phyloP scores from a whole-genome alignment of 2,329 filamentous ascomycete genomes.

The Calonectria crousiana region DNA sequence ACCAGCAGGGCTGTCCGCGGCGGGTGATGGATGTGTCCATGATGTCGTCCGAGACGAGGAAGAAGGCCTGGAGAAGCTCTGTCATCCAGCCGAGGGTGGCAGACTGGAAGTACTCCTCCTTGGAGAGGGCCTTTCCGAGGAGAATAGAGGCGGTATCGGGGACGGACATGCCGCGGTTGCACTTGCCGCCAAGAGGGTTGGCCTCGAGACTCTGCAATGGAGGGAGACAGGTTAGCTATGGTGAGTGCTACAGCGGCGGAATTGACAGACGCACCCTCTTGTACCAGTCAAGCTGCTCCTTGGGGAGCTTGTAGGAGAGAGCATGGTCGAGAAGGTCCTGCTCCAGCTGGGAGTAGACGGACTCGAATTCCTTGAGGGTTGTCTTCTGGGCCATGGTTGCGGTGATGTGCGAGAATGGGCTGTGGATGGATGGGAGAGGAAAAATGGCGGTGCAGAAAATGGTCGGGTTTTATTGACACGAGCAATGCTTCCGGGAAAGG shows the following conservation, averaged over 20 bases:
- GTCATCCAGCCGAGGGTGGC: slow-evolving; percentile 96
- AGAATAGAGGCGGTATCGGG: slow-evolving; percentile 90
- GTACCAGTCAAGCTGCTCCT: slow-evolving; percentile 87
- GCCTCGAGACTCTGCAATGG: slow-evolving; percentile 77
- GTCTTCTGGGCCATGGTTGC: slow-evolving; percentile 75
- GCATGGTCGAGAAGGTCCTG: slow-evolving; percentile 85
- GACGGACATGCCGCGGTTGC: slow-evolving; percentile 98
- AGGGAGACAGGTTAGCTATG: not conserved
- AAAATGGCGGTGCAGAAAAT: not conserved
- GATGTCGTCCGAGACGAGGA: slow-evolving; percentile 98
- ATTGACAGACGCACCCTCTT: slow-evolving; percentile 69
- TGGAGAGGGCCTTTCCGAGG: slow-evolving; percentile 75
- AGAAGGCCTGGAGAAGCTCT: slow-evolving; percentile 98
- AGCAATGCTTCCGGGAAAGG: slow-evolving; percentile 18
- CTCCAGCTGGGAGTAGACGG: slow-evolving; percentile 87
- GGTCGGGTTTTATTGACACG: slow-evolving; percentile 5
- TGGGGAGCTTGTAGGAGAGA: slow-evolving; percentile 84
- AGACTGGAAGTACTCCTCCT: slow-evolving; percentile 89
- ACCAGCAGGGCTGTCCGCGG: slow-evolving; percentile 96
- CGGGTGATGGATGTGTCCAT: slow-evolving; percentile 98
- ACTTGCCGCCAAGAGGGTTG: slow-evolving; percentile 95
- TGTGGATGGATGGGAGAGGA: not conserved
- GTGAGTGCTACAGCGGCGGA: not conserved
- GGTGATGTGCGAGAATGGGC: not conserved
- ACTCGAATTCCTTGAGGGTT: slow-evolving; percentile 88